These are phyloP conservation scores for Schrenkiella parvula DNA, from an alignment of 345 rosid genomes.

Conservation along the genomic window DNA sequence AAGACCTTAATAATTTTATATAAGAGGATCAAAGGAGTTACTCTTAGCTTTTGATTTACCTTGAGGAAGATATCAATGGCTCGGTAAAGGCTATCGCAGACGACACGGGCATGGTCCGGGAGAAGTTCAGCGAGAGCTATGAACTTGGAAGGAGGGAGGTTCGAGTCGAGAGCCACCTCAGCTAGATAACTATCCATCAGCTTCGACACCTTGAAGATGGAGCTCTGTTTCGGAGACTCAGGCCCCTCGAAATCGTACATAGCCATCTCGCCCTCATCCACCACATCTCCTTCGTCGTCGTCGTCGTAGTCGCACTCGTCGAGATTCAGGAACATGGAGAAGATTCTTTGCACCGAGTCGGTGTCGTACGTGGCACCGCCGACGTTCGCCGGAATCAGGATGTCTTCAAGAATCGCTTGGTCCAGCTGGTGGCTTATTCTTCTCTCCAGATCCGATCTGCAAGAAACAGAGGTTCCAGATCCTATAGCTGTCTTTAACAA, in stretches of 20 bases:
- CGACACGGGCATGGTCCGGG: slow-evolving; percentile 86
- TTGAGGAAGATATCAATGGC: slow-evolving; percentile 90
- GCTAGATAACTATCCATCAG: slow-evolving; percentile 77
- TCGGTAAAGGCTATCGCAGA: slow-evolving; percentile 80
- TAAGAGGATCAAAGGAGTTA: background rate
- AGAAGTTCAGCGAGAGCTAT: slow-evolving; percentile 81
- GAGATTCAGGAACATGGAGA: slow-evolving; percentile 78
- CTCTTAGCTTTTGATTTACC: slow-evolving; percentile 34
- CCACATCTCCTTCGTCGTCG: slow-evolving; percentile 50
- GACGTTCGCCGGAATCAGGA: slow-evolving; percentile 56
- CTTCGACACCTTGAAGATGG: slow-evolving; percentile 89
- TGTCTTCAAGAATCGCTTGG: slow-evolving; percentile 93
- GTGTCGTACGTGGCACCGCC: slow-evolving; percentile 63
- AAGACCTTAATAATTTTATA: background rate
- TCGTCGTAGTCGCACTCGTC: slow-evolving; percentile 62
- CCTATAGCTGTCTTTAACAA: slow-evolving; percentile 73
- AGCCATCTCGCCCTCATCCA: slow-evolving; percentile 67
- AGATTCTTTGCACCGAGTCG: slow-evolving; percentile 75
- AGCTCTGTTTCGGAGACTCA: slow-evolving; percentile 93
- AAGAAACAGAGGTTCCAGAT: slow-evolving; percentile 56
- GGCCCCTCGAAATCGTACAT: slow-evolving; percentile 83
- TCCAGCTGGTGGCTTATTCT: slow-evolving; percentile 89
- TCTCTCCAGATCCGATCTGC: slow-evolving; percentile 86
- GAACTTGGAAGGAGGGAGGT: slow-evolving; percentile 65
- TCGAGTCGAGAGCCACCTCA: slow-evolving; percentile 82